Evolutionary conservation across 768 basidiomycete species (phyloP).

Genomic region (Pholiota molesta): DNA sequence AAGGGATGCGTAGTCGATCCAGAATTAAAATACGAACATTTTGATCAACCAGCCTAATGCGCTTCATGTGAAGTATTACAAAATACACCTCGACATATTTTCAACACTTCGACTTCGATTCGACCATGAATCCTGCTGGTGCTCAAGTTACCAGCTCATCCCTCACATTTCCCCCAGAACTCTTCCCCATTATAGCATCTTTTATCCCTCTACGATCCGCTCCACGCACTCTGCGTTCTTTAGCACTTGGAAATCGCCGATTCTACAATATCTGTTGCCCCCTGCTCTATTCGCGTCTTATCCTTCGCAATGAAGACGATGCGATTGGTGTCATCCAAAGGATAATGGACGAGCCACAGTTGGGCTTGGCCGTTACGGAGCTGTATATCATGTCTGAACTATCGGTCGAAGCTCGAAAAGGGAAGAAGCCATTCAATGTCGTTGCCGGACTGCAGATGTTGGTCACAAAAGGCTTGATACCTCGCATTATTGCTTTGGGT

Average conservation of each 20-base stretch:
- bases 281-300: conserved; percentile 17
- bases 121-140: background rate
- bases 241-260: conserved; percentile 11
- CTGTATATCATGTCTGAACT: conserved; percentile 19
- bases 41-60: too few relatives aligned
- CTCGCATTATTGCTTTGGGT: conserved; percentile 7
- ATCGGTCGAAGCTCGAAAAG: conserved; percentile 1
- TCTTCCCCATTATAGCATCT: conserved; percentile 17
- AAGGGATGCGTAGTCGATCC: too few relatives aligned
- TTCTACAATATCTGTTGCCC: conserved; percentile 14
- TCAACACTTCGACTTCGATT: background rate
- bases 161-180: conserved; percentile 15
- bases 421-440: conserved; percentile 5
- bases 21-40: too few relatives aligned
- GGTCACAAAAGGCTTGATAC: background rate
- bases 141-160: too few relatives aligned
- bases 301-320: conserved; percentile 18
- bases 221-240: conserved; percentile 12
- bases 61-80: too few relatives aligned
- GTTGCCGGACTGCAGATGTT: conserved; percentile 7
- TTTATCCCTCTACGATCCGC: conserved; percentile 19
- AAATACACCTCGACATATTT: too few relatives aligned
- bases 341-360: conserved; percentile 6
- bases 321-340: conserved; percentile 9
- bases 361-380: conserved; percentile 15